Percentiles rank a stretch among this genome's conserved stretches.
Evolutionary conservation across 306 rosid species (phyloP).

Genomic region (Cucurbita maxima): DNA sequence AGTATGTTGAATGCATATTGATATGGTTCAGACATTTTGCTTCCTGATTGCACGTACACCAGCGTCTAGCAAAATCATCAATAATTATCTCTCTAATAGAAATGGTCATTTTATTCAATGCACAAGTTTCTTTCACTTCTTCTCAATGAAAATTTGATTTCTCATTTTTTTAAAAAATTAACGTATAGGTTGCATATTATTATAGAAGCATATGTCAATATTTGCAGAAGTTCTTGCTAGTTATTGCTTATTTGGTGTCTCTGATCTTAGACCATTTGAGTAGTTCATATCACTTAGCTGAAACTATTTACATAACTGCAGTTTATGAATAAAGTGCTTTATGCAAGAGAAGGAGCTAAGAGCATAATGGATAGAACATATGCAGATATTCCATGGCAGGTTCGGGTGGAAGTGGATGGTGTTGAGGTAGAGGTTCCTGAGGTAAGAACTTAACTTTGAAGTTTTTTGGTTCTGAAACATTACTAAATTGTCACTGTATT

Average conservation of each 20-base stretch:
- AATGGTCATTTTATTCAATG: neutral
- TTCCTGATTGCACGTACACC: neutral
- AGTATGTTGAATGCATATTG: neutral
- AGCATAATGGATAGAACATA: slow-evolving; percentile 91
- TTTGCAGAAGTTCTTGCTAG: neutral
- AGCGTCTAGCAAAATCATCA: neutral
- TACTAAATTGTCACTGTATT: neutral
- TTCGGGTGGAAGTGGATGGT: slow-evolving; percentile 89
- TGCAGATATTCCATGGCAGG: slow-evolving; percentile 87
- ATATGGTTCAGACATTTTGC: neutral
- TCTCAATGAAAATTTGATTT: neutral
- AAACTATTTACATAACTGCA: slow-evolving; percentile 27
- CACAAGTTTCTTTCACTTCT: neutral
- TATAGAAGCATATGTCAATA: neutral
- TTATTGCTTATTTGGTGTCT: neutral
- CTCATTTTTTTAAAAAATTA: neutral
- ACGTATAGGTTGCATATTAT: neutral
- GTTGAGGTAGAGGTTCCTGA: slow-evolving; percentile 98
- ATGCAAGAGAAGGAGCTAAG: slow-evolving; percentile 98
- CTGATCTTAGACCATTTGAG: neutral
- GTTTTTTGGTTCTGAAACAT: neutral
- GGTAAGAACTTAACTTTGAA: slow-evolving; percentile 27
- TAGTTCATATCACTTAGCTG: slow-evolving; percentile 1
- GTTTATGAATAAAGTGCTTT: slow-evolving; percentile 99
- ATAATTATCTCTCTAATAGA: neutral